phyloP scores from a whole-genome alignment of 2,329 filamentous ascomycete species.

The Ambrosiella xylebori region DNA sequence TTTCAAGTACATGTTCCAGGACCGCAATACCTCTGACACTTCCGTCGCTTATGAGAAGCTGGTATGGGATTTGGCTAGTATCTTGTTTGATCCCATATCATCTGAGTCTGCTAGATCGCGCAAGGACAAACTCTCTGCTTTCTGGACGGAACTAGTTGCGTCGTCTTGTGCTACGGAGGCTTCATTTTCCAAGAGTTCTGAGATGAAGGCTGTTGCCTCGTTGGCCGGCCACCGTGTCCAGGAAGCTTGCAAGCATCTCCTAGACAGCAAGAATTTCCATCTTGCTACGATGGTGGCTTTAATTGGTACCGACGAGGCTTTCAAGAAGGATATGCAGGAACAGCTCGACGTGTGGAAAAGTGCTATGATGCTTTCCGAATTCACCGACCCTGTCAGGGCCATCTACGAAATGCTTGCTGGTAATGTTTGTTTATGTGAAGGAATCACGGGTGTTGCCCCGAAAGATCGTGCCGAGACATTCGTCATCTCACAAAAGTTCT shows the following conservation, averaged over 20 bases:
- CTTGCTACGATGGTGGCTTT: constrained; percentile 73
- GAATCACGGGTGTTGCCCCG: constrained; percentile 50
- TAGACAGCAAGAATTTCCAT: constrained; percentile 61
- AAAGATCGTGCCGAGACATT: constrained; percentile 74
- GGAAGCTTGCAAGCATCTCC: constrained; percentile 66
- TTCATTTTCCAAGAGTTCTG: constrained; percentile 42
- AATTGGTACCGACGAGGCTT: constrained; percentile 54
- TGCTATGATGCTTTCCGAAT: constrained; percentile 70
- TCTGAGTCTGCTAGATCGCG: constrained; percentile 21
- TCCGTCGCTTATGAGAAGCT: constrained; percentile 47
- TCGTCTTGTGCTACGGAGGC: constrained; percentile 36
- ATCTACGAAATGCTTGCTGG: constrained; percentile 82
- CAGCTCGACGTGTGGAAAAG: constrained; percentile 77
- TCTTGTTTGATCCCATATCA: constrained; percentile 61
- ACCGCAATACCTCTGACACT: constrained; percentile 25
- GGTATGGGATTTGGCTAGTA: constrained; percentile 72
- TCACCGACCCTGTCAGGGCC: constrained; percentile 65
- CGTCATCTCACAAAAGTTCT: constrained; percentile 66
- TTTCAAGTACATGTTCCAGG: constrained; percentile 25
- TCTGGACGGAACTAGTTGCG: constrained; percentile 50
- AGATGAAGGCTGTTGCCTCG: constrained; percentile 70
- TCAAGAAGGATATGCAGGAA: constrained; percentile 56
- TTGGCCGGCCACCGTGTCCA: constrained; percentile 63
- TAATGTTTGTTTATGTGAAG: constrained; percentile 69
- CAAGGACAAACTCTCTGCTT: constrained; percentile 48